Conservation (phyloP, 257 asterid genomes). For the Solanum gandarillasii region DNA sequence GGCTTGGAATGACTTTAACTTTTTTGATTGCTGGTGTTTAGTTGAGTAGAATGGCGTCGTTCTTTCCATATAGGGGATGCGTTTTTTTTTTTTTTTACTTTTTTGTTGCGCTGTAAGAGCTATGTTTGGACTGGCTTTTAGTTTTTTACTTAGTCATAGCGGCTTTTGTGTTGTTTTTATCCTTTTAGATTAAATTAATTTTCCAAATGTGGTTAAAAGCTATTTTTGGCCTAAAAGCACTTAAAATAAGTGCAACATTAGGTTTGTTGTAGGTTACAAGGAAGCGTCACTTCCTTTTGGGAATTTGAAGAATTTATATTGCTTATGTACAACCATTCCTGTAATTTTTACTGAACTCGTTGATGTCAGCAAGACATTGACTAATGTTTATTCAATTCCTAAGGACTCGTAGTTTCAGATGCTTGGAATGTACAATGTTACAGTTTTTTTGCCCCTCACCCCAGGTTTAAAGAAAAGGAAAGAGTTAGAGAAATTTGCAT, state of each 20-base stretch:
- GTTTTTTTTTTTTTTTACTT: not conserved
- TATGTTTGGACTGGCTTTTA: not conserved
- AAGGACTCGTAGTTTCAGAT: not conserved
- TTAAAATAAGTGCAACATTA: not conserved
- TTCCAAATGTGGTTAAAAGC: not conserved
- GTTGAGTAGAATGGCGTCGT: not conserved
- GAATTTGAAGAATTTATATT: not conserved
- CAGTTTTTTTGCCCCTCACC: not conserved
- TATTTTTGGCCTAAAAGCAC: not conserved
- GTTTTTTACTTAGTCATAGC: not conserved
- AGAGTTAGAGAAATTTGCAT: not conserved
- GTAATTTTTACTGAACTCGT: not conserved
- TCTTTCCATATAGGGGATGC: not conserved
- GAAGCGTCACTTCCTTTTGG: not conserved
- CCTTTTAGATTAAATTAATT: not conserved
- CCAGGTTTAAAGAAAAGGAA: not conserved
- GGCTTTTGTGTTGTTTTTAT: not conserved
- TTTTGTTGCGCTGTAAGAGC: not conserved
- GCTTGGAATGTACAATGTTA: not conserved
- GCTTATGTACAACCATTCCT: not conserved
- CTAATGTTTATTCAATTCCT: not conserved
- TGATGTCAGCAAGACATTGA: not conserved
- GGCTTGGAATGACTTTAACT: not conserved
- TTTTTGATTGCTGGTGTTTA: not conserved
- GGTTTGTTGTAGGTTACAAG: not conserved